Evolutionary conservation across 306 rosid genomes (phyloP), one percentile per base, ranked within the genome.

Genomic region (Sphenostylis stenocarpa): DNA sequence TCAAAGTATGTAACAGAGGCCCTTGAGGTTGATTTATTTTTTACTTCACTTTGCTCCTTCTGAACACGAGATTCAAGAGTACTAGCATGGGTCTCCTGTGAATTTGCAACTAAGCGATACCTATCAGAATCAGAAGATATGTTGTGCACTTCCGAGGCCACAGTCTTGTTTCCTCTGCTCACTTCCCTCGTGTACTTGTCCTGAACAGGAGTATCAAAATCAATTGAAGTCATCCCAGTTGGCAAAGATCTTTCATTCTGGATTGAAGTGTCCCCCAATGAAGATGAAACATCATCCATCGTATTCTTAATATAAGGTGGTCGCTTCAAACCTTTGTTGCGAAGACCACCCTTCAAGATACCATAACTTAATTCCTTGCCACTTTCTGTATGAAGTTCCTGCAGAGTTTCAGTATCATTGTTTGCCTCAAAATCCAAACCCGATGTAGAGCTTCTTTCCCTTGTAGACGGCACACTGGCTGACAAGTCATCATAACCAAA

Each of bases 341-440:
- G 93, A 70, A 91, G 43, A 68, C 99, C 99, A 52, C 99, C 99
- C 72, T 65, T 95, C 90, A 95, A 79, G 1, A 71, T 65, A 77
- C 90, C 92, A 36, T 81, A 89, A 66, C 44, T 85, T 73, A 95
- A 84, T 80, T 86, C 96, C 66, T 45, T 82, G 29, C 23, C 84
- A 68, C 80, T 66, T 67, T 78, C 93, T 45, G 61, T 57, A 36
- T 17, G 77, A 61, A 85, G 78, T 55, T 75, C 87, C 55, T 74
- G 80, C 15, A 19, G 28, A 60, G 70, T 67, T 75, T 75, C 85
- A 20, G 72, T 47, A 28, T 83, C 84, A 55, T 82, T 72, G 26
- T 74, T 71, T 36, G 49, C 64, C 73, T 70, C 60, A 6, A 56
- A 53, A 68, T 77, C 84, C 36, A 53, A 75, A 72, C 71, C 81